phyloP scores from a whole-genome alignment of 495 filamentous ascomycete genomes.

The Hypoxylon trugodes region DNA sequence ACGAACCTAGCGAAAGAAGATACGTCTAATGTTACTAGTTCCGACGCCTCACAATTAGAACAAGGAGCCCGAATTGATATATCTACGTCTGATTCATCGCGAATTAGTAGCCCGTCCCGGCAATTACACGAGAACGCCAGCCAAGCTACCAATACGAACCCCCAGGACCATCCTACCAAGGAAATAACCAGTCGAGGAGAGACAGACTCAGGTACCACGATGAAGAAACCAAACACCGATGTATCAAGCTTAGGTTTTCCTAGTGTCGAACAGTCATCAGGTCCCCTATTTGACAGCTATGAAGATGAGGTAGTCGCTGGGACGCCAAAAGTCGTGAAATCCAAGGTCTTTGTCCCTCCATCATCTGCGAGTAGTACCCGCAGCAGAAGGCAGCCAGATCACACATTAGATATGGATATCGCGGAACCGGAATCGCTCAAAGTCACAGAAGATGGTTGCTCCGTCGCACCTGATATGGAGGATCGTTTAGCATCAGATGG shows the following conservation, averaged over 20 bases:
- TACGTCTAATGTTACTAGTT: background rate
- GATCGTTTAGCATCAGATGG: background rate
- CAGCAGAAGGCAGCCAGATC: slow-evolving; percentile 53
- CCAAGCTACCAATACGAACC: slow-evolving; percentile 21
- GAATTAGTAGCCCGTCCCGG: slow-evolving; percentile 42
- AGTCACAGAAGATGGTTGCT: slow-evolving; percentile 26
- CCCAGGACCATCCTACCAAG: background rate
- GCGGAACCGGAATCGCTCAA: slow-evolving; percentile 39
- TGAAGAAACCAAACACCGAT: slow-evolving; percentile 6
- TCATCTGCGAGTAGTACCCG: slow-evolving; percentile 47
- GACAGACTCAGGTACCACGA: background rate
- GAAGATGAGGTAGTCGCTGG: slow-evolving; percentile 33
- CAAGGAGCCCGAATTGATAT: slow-evolving; percentile 22
- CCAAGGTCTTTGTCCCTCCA: slow-evolving; percentile 17
- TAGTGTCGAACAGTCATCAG: slow-evolving; percentile 24
- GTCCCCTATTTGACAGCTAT: slow-evolving; percentile 18
- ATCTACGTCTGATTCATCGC: slow-evolving; percentile 27
- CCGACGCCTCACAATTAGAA: slow-evolving; percentile 14
- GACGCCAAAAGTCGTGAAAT: slow-evolving; percentile 32
- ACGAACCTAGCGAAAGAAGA: slow-evolving; percentile 1
- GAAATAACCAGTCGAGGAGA: slow-evolving; percentile 4
- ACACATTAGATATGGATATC: slow-evolving; percentile 41
- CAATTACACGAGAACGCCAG: slow-evolving; percentile 40
- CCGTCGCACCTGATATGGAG: background rate
- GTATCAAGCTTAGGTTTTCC: slow-evolving; percentile 12